phyloP scores from a whole-genome alignment of 306 rosid species.

The Medicago truncatula region DNA sequence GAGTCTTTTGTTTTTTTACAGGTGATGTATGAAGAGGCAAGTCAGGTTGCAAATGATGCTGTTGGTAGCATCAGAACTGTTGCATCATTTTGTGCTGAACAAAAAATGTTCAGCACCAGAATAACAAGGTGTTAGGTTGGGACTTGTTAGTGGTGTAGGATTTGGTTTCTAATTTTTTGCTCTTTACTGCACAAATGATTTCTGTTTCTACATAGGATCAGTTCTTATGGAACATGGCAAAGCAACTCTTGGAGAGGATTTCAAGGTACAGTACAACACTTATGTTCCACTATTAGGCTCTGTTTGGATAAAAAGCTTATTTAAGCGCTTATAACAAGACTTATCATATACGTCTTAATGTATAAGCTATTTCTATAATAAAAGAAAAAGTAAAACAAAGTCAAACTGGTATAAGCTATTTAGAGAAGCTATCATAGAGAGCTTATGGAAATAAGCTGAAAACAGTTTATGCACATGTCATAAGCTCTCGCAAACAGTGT shows the following conservation, averaged over 20 bases:
- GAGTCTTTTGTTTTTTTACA: constrained; percentile 16
- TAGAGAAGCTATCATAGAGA: background rate
- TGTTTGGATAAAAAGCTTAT: background rate
- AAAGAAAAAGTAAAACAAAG: too few relatives aligned
- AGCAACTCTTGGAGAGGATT: constrained; percentile 76
- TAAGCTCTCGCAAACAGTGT: background rate
- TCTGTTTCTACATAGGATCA: constrained; percentile 76
- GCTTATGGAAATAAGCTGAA: background rate
- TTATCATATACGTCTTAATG: too few relatives aligned
- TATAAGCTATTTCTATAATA: too few relatives aligned
- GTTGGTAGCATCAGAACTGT: constrained; percentile 86
- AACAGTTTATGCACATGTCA: background rate
- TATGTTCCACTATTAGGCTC: background rate
- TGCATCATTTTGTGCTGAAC: constrained; percentile 87
- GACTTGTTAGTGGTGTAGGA: constrained; percentile 80
- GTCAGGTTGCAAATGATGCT: constrained; percentile 91
- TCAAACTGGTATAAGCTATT: background rate
- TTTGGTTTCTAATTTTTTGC: constrained; percentile 70
- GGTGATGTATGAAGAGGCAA: constrained; percentile 89
- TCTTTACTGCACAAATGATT: constrained; percentile 69
- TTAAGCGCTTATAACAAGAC: background rate
- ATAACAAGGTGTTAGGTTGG: constrained; percentile 68
- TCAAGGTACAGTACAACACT: constrained; percentile 57
- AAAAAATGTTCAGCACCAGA: constrained; percentile 68
- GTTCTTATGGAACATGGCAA: constrained; percentile 60